phyloP scores from a whole-genome alignment of 1,284 basidiomycete species.

The Apiotrichum veenhuisii region DNA sequence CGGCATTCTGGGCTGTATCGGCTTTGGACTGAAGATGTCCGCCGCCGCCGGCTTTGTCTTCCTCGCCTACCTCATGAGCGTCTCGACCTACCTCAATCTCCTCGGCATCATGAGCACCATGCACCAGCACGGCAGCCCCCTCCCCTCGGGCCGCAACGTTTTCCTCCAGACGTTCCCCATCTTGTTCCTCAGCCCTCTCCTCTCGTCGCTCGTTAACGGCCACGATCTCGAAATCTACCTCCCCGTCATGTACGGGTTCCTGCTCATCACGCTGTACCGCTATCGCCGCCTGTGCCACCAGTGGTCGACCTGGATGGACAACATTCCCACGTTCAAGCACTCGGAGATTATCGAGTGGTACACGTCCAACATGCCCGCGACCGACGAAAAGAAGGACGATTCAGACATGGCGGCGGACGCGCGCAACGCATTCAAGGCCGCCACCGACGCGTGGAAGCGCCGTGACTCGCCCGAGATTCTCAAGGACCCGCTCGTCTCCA shows the following conservation, averaged over 20 bases:
- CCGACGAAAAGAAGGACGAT: conserved; percentile 3
- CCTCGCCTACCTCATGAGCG: conserved; percentile 8
- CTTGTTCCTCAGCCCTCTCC: conserved; percentile 6
- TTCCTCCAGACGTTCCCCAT: conserved; percentile 8
- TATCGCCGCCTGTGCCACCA: conserved; percentile 12
- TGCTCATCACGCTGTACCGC: conserved; percentile 1
- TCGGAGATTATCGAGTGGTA: conserved; percentile 10
- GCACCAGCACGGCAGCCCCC: conserved; percentile 14
- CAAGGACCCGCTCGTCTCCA: conserved; percentile 9
- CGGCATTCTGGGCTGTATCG: conserved; percentile 3
- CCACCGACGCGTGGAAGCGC: conserved; percentile 1
- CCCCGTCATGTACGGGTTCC: conserved; percentile 9
- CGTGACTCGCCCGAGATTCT: background rate
- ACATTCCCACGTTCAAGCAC: conserved; percentile 9
- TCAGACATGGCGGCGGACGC: background rate
- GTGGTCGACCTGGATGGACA: conserved; percentile 12
- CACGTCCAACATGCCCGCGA: background rate
- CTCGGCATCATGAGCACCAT: conserved; percentile 16
- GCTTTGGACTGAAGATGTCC: background rate
- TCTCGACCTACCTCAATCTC: conserved; percentile 14
- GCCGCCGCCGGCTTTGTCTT: conserved; percentile 9
- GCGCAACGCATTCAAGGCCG: conserved; percentile 1
- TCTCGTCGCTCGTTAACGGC: conserved; percentile 8
- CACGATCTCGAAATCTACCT: conserved; percentile 15
- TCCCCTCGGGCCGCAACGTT: conserved; percentile 12